Conservation (phyloP, 2,329 filamentous ascomycete species). For the Penicillium sp. region DNA sequence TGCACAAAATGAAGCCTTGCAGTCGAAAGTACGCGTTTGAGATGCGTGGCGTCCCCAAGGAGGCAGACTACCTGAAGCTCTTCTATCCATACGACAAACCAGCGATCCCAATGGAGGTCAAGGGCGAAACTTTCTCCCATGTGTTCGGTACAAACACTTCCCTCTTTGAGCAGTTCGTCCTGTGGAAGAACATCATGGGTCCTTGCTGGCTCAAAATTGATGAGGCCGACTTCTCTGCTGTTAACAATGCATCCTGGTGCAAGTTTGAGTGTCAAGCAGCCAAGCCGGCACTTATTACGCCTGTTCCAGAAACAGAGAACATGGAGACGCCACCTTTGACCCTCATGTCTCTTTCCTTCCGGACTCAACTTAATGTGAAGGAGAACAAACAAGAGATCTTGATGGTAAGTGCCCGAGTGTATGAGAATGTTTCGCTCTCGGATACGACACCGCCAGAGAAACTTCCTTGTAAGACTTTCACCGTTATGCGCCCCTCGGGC, state of each 20-base stretch:
- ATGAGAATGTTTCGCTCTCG: conserved; percentile 82
- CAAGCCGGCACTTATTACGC: conserved; percentile 73
- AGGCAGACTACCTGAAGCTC: conserved; percentile 91
- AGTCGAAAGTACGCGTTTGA: conserved; percentile 95
- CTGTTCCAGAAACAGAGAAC: conserved; percentile 74
- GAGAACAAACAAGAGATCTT: conserved; percentile 97
- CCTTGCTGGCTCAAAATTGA: conserved; percentile 95
- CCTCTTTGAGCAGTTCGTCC: conserved; percentile 95
- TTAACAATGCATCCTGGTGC: conserved; percentile 95
- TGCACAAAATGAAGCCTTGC: conserved; percentile 92
- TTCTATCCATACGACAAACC: conserved; percentile 90
- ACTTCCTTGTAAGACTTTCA: conserved; percentile 86
- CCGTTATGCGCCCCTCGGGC: conserved; percentile 78
- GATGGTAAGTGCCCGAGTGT: conserved; percentile 85
- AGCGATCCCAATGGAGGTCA: conserved; percentile 66
- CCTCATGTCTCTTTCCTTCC: conserved; percentile 89
- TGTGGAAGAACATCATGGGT: conserved; percentile 99
- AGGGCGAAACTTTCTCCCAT: conserved; percentile 87
- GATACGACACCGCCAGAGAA: conserved; percentile 89
- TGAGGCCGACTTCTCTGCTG: conserved; percentile 75
- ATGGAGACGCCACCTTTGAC: conserved; percentile 84
- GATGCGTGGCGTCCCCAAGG: conserved; percentile 78
- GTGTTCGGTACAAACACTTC: conserved; percentile 92
- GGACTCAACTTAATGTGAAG: conserved; percentile 84
- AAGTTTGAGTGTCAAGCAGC: conserved; percentile 85